Conservation (phyloP, 352 stramenopile genomes). For the Phytophthora cryptogea region DNA sequence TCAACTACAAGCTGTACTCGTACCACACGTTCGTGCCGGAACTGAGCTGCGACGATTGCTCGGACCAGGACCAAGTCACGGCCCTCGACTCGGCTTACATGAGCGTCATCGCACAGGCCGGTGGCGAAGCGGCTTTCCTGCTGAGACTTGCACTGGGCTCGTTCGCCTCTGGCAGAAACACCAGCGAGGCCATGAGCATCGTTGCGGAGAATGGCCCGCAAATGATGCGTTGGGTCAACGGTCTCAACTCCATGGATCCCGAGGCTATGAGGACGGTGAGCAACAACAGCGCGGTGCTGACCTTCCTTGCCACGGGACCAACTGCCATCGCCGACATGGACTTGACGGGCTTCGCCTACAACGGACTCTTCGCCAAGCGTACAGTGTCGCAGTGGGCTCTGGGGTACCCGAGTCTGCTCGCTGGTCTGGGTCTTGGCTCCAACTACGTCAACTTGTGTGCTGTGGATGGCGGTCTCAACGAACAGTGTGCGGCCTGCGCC, state of each 20-base stretch:
- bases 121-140: constrained; percentile 65
- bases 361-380: constrained; percentile 58
- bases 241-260: constrained; percentile 62
- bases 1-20: constrained; percentile 73
- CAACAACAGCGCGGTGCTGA: constrained; percentile 39
- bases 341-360: constrained; percentile 53
- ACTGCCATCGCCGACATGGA: constrained; percentile 42
- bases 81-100: constrained; percentile 67
- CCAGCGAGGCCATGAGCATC: constrained; percentile 26
- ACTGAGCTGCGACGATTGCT: constrained; percentile 56
- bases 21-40: constrained; percentile 62
- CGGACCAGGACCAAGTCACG: constrained; percentile 52
- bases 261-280: constrained; percentile 45
- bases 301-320: constrained; percentile 42
- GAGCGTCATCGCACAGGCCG: constrained; percentile 66
- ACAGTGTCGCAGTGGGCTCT: constrained; percentile 53
- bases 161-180: constrained; percentile 44
- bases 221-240: constrained; percentile 75
- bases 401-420: constrained; percentile 57
- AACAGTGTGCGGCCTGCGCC: constrained; percentile 49
- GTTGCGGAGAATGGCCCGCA: constrained; percentile 49
- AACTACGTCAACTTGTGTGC: constrained; percentile 50
- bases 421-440: constrained; percentile 49
- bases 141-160: constrained; percentile 50
- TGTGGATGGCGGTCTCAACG: constrained; percentile 40